phyloP scores from a whole-genome alignment of 1,284 basidiomycete species.

The Stereum hirsutum region DNA sequence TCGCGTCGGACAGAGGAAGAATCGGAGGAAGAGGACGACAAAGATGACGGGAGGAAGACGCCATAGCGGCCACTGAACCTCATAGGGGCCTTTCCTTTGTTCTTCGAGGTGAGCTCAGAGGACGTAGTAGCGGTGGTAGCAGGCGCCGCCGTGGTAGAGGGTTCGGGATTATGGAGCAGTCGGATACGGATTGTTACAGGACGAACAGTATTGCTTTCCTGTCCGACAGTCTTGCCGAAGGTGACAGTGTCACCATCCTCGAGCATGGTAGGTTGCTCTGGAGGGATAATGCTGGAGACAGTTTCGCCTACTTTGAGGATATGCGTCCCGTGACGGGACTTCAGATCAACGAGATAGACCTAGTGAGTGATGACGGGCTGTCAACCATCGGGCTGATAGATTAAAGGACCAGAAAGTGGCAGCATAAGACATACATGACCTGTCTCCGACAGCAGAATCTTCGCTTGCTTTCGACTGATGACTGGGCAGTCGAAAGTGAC shows the following conservation, averaged over 20 bases:
- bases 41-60: constrained; percentile 25
- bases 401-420: constrained; percentile 12
- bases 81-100: not conserved
- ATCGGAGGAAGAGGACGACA: constrained; percentile 19
- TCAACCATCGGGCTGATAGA: too few relatives aligned
- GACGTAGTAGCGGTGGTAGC: too few relatives aligned
- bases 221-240: constrained; percentile 64
- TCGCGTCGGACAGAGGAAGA: constrained; percentile 31
- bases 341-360: constrained; percentile 50
- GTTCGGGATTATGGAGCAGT: constrained; percentile 30
- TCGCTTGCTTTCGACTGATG: constrained; percentile 57
- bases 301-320: constrained; percentile 38
- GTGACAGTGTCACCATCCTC: constrained; percentile 58
- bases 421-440: constrained; percentile 36
- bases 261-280: constrained; percentile 39
- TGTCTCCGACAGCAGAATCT: constrained; percentile 50
- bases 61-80: constrained; percentile 41
- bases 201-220: constrained; percentile 42
- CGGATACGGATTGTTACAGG: constrained; percentile 53
- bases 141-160: too few relatives aligned
- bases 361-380: constrained; percentile 11
- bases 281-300: constrained; percentile 30
- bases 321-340: constrained; percentile 58
- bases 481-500: constrained; percentile 56
- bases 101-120: not conserved